A percentile compares a stretch with the other conserved stretches of the same genome.
Conservation (phyloP, 768 basidiomycete genomes). For the Termitomyces heimii region DNA sequence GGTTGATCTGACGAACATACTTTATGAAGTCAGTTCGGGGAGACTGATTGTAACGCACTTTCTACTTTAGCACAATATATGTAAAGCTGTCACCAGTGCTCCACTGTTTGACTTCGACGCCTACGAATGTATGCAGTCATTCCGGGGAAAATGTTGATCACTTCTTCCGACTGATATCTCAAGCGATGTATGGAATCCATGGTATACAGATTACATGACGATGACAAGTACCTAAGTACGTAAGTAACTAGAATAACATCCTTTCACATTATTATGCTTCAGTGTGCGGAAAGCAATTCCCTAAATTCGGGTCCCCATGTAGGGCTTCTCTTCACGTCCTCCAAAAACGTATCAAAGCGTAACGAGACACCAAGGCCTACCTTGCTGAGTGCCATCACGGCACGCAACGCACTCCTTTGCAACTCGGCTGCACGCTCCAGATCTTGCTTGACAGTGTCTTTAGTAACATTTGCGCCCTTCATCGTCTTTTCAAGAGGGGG, state of each 20-base stretch:
- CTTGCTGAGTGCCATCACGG: slow-evolving; percentile 82
- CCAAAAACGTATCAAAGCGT: slow-evolving; percentile 77
- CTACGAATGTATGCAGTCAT: neutral
- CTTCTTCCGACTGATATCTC: neutral
- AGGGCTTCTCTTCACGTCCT: slow-evolving; percentile 58
- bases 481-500: slow-evolving; percentile 83
- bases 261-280: neutral
- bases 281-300: slow-evolving; percentile 35
- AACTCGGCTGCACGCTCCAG: slow-evolving; percentile 84
- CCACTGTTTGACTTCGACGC: neutral
- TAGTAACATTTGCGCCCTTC: slow-evolving; percentile 83
- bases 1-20: too few relatives aligned
- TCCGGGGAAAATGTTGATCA: neutral
- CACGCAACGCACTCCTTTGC: slow-evolving; percentile 84
- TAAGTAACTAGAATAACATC: neutral
- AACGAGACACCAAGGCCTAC: slow-evolving; percentile 59
- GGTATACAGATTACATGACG: neutral
- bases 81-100: too few relatives aligned
- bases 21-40: neutral
- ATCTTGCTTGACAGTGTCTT: slow-evolving; percentile 95
- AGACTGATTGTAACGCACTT: neutral
- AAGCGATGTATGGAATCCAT: neutral
- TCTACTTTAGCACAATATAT: too few relatives aligned
- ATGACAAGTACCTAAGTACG: neutral
- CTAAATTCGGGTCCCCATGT: slow-evolving; percentile 69